Base-by-base conservation (phyloP, 2,329 filamentous ascomycete genomes). In the Stromatinia cepivora region DNA sequence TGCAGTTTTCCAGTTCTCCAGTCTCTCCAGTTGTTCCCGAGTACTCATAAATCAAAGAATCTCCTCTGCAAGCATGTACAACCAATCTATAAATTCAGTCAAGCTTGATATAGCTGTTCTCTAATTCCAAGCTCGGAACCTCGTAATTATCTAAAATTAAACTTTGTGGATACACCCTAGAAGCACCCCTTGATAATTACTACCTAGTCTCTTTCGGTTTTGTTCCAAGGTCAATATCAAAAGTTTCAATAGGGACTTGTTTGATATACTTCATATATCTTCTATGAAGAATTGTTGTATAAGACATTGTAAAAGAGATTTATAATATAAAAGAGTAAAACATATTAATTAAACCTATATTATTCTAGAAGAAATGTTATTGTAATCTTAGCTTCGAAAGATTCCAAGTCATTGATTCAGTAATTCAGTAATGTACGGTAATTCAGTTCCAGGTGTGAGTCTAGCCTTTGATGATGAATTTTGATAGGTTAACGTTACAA, bases 41-140 rank as follows among this genome's bases (percentile, higher is more conserved):
- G 39, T 15, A 42, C 39, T 42, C 39, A 42, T 17, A 42, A 42
- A 42, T 42, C 52, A 10, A 59, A 61, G 31, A 25, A 22, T 8
- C 13, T 61, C n/a, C n/a, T 54, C 10, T 48, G 52, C 13, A n/a
- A 54, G 54, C 31, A 31, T 3, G 31, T 56, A 56, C 31, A 52
- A 31, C 22, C n/a, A 22, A 31, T 28, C n/a, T 22, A 28, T 22
- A 52, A 17, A 36, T 31, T 17, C 45, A 28, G 56, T 52, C 42
- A n/a, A 59, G 54, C 56, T 53, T 62, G 66, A 62, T 56, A 54
- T 64, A 68, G 57, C 66, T 68, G 66, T 68, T 59, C 59, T 67
- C 66, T 62, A 68, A 63, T 48, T 63, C 36, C 3, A 36, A 68
- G 57, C 66, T 63, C 34, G 66, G 66, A 54, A 36, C 25, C 57